These are phyloP conservation scores for Saccharomyces pastorianus DNA, from an alignment of 1,139 yeast genomes.

Conservation along the genomic window DNA sequence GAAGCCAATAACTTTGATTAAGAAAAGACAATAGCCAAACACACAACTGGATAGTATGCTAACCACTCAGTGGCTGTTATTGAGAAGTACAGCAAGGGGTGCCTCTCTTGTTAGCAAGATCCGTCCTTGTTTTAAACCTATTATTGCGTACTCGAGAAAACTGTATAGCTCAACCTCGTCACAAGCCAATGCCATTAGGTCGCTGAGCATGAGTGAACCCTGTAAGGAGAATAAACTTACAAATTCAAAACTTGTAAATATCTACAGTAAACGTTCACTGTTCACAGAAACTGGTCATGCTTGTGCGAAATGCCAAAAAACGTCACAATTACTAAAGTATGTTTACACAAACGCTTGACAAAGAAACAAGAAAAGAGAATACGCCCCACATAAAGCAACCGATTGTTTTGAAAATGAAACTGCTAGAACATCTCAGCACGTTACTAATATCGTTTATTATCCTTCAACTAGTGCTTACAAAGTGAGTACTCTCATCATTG, in stretches of 20 bases:
- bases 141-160: not conserved
- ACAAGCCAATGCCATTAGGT: not conserved
- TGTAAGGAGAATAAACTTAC: not conserved
- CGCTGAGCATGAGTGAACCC: not conserved
- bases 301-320: slow-evolving; percentile 15
- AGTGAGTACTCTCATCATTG: not conserved
- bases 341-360: slow-evolving; percentile 1
- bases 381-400: not conserved
- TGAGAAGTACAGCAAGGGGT: not conserved
- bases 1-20: not conserved
- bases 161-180: not conserved
- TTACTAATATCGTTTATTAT: not conserved
- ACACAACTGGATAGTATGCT: not conserved
- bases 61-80: not conserved
- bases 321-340: not conserved
- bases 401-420: not conserved
- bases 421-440: not conserved
- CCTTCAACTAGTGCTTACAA: not conserved
- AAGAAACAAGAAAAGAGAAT: slow-evolving; percentile 9
- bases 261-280: not conserved
- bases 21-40: not conserved
- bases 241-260: not conserved
- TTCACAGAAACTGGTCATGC: slow-evolving; percentile 11
- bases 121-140: not conserved
- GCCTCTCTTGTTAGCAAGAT: not conserved